These are phyloP conservation scores for Aotearoamyces nothofagi DNA, from an alignment of 2,329 filamentous ascomycete genomes.

Conservation along the genomic window DNA sequence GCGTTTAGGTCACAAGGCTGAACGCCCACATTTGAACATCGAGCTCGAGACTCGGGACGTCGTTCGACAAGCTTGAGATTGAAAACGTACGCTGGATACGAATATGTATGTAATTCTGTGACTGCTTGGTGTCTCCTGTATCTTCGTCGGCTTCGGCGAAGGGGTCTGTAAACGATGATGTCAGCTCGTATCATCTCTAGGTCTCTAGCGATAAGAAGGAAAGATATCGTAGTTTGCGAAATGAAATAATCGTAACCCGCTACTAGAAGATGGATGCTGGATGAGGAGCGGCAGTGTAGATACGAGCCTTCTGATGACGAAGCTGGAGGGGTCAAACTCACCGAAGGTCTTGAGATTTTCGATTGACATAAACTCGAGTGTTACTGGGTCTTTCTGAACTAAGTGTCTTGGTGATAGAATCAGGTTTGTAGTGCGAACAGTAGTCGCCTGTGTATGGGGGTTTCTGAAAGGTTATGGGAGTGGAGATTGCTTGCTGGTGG, in stretches of 20 bases:
- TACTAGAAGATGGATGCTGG: neutral
- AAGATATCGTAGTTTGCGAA: neutral
- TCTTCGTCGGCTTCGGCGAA: constrained; percentile 99
- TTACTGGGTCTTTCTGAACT: constrained; percentile 31
- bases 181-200: neutral
- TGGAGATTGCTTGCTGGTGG: no score
- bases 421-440: no score
- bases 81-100: constrained; percentile 84
- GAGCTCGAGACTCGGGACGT: neutral
- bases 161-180: constrained; percentile 53
- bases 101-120: constrained; percentile 98
- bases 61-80: neutral
- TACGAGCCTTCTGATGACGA: no score
- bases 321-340: constrained; percentile 34
- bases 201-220: neutral
- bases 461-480: no score
- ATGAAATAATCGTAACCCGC: neutral
- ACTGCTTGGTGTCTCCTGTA: constrained; percentile 86
- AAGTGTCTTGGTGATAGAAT: neutral
- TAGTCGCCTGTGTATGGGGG: no score
- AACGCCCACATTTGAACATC: no score
- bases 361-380: constrained; percentile 94
- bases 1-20: constrained; percentile 3
- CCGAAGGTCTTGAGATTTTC: constrained; percentile 96
- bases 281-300: neutral